Base-by-base conservation (phyloP, 768 basidiomycete genomes). In the Hebeloma cylindrosporum region DNA sequence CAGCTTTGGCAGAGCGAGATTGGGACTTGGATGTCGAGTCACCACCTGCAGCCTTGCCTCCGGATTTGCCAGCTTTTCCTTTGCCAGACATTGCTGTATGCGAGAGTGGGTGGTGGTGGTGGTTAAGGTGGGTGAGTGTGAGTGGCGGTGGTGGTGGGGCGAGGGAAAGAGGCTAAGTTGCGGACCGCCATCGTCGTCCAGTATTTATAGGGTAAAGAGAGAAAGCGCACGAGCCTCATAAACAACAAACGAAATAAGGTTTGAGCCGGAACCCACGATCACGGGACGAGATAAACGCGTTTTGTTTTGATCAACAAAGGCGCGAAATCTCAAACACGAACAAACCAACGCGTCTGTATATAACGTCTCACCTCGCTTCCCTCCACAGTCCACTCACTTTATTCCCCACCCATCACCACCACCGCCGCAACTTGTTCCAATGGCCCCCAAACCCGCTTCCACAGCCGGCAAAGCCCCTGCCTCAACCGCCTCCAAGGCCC, bases 391-490 rank as follows among this genome's bases (percentile, higher is more conserved):
- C 48, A 53, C 54, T 48, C 54, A 82, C 40, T 41, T 33, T 58
- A 48, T 51, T 48, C 36, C 45, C 26, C 40, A 40, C 62, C 52
- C 65, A 71, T 53, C 47, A 68, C 52, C 47, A 49, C 69, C 51
- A 68, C 69, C 54, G 60, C 57, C 52, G 31, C 40, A 27, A 45
- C 47, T 29, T 23, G 40, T 39, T 53, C 40, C 65, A 73, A 91
- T 91, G 88, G 84, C 79, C 25, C 84, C 85, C 56, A 88, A 86
- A 78, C 84, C 85, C 62, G 79, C 85, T 57, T 90, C 88, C 52
- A 89, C 87, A 61, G 88, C 89, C 57, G 86, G 85, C 62, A 93
- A 84, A 71, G 85, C 83, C 39, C 83, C 85, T 37, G 83, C 83
- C 53, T 84, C 80, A 22, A 75, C 76, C 47, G 77, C 78, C 36